Conservation (phyloP, 495 filamentous ascomycete genomes). For the Echria macrotheca region DNA sequence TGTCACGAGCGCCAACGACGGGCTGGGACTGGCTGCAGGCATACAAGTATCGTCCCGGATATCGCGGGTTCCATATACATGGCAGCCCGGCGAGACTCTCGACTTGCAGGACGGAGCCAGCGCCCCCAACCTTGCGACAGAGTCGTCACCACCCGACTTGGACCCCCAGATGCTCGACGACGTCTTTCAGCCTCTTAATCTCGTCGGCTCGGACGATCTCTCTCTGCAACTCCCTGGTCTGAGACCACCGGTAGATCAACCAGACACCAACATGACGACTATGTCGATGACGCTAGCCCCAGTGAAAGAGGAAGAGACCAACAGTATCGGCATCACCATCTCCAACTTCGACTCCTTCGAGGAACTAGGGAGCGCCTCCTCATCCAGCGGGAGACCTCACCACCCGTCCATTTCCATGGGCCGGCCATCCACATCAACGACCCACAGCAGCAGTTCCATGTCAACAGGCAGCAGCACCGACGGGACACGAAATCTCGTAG, state of each 20-base stretch:
- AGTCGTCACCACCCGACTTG: neutral
- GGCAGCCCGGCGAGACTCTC: conserved; percentile 1
- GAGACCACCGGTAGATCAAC: neutral
- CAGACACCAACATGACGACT: neutral
- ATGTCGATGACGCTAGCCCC: neutral
- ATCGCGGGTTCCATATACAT: conserved; percentile 9
- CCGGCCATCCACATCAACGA: neutral
- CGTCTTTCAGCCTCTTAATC: neutral
- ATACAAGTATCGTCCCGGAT: conserved; percentile 8
- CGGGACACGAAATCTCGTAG: neutral
- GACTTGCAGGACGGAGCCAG: neutral
- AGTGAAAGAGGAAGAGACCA: neutral
- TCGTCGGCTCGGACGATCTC: neutral
- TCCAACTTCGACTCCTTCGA: neutral
- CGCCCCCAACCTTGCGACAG: neutral
- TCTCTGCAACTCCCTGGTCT: neutral
- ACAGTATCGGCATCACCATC: neutral
- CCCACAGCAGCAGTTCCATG: neutral
- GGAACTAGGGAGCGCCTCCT: neutral
- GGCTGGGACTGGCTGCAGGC: neutral
- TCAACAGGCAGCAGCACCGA: neutral
- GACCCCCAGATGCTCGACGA: neutral
- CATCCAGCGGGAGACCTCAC: neutral
- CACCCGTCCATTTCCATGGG: neutral
- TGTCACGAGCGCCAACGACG: neutral